Conservation (phyloP, 2,329 filamentous ascomycete genomes). For the Trichothecium roseum region DNA sequence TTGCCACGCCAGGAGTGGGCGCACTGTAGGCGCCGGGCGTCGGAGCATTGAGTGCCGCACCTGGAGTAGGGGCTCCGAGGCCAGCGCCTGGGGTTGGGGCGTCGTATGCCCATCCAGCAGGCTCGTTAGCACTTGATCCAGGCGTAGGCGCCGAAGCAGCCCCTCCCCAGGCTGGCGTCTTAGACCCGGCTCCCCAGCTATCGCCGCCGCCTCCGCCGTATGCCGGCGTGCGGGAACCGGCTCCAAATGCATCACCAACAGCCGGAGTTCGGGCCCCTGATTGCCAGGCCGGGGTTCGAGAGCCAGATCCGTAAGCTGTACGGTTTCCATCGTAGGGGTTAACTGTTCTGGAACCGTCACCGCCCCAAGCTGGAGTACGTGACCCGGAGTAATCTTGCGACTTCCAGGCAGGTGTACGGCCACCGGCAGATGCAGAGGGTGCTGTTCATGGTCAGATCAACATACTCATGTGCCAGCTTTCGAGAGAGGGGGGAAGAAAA, state of each 20-base stretch:
- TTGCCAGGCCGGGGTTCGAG: slow-evolving; percentile 67
- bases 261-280: slow-evolving; percentile 66
- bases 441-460: slow-evolving; percentile 31
- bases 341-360: slow-evolving; percentile 51
- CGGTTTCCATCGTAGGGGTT: slow-evolving; percentile 65
- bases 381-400: slow-evolving; percentile 40
- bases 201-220: slow-evolving; percentile 43
- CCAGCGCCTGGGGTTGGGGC: slow-evolving; percentile 55
- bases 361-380: slow-evolving; percentile 61
- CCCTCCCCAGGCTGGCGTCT: slow-evolving; percentile 64
- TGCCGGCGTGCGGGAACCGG: slow-evolving; percentile 58
- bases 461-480: too few species aligned
- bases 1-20: slow-evolving; percentile 54
- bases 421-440: slow-evolving; percentile 37
- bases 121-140: slow-evolving; percentile 44
- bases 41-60: slow-evolving; percentile 50
- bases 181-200: slow-evolving; percentile 57
- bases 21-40: slow-evolving; percentile 61
- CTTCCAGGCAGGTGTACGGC: slow-evolving; percentile 55
- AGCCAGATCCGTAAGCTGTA: slow-evolving; percentile 66
- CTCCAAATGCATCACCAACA: slow-evolving; percentile 47
- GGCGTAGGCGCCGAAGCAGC: slow-evolving; percentile 46
- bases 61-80: slow-evolving; percentile 50
- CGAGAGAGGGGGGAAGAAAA: background rate
- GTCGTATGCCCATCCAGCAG: slow-evolving; percentile 50